Evolutionary conservation across 495 filamentous ascomycete genomes (phyloP).

Genomic region (Trichocladium uniseriatum): DNA sequence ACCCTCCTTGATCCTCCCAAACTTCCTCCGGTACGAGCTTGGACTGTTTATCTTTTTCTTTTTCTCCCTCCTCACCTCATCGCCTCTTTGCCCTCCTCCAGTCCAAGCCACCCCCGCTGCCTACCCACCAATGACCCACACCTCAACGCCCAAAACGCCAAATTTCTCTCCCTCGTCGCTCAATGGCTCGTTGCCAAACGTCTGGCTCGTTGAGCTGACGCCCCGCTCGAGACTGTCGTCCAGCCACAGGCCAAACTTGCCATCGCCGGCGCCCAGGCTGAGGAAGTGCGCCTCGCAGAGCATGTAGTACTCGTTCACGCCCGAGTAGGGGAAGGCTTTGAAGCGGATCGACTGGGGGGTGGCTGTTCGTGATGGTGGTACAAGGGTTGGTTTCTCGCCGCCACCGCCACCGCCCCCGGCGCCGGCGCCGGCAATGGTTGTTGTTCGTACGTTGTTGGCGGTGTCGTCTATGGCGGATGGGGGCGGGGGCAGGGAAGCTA

Average conservation of each 20-base stretch:
- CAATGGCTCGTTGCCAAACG: conserved; percentile 92
- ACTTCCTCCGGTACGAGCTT: too few relatives aligned
- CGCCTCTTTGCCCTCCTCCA: not conserved
- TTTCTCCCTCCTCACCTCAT: too few relatives aligned
- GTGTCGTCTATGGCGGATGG: conserved; percentile 48
- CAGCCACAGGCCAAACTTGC: conserved; percentile 87
- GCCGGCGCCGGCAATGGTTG: conserved; percentile 44
- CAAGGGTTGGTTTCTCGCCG: too few relatives aligned
- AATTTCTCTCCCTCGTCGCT: conserved; percentile 93
- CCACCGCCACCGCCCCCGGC: too few relatives aligned
- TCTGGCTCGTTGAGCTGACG: conserved; percentile 69
- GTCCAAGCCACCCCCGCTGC: not conserved
- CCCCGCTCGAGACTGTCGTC: conserved; percentile 82
- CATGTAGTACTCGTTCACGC: conserved; percentile 93
- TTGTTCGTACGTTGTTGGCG: conserved; percentile 54
- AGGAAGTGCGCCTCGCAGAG: conserved; percentile 82
- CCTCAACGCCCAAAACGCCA: conserved; percentile 80
- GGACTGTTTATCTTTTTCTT: too few relatives aligned
- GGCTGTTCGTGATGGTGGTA: too few relatives aligned
- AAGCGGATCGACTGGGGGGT: conserved; percentile 67
- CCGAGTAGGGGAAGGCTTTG: conserved; percentile 94
- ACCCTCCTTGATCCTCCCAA: too few relatives aligned
- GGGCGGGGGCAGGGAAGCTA: conserved; percentile 59
- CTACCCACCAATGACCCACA: conserved; percentile 69
- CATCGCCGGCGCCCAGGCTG: conserved; percentile 78